A percentile compares a stretch with the other conserved stretches of the same genome.
phyloP scores from a whole-genome alignment of 192 early-diverging fungal genomes.

The Chytriomyces confervae region DNA sequence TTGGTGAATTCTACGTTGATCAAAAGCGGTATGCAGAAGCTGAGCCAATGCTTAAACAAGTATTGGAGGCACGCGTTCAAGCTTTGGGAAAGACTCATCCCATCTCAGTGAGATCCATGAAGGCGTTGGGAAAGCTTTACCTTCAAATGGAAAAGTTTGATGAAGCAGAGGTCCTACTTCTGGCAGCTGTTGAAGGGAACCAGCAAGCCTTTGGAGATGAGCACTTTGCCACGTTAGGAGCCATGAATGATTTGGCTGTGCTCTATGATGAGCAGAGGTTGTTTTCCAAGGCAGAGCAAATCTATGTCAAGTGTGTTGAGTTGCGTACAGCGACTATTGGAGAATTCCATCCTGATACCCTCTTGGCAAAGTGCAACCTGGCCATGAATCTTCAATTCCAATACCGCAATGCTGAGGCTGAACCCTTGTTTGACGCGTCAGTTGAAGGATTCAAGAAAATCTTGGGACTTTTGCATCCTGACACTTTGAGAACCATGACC shows the following conservation, averaged over 20 bases:
- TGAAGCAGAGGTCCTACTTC: conserved; percentile 19
- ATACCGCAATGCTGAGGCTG: background rate
- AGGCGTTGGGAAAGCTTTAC: conserved; percentile 22
- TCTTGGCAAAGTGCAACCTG: background rate
- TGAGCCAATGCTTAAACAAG: conserved; percentile 1
- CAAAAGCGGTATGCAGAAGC: conserved; percentile 32
- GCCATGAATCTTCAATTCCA: background rate
- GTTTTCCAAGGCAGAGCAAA: conserved; percentile 20
- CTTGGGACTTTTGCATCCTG: background rate
- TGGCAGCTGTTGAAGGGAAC: conserved; percentile 23
- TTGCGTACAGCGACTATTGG: conserved; percentile 1
- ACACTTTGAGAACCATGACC: background rate
- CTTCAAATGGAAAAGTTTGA: conserved; percentile 6
- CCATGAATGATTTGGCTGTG: conserved; percentile 15
- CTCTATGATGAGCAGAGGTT: conserved; percentile 5
- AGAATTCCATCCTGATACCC: conserved; percentile 26
- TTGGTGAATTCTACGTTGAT: conserved; percentile 25
- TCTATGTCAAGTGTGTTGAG: conserved; percentile 29
- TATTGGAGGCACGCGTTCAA: background rate
- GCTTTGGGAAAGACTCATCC: conserved; percentile 27
- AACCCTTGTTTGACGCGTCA: background rate
- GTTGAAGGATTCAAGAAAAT: background rate
- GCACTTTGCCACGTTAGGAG: conserved; percentile 15
- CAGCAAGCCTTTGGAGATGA: conserved; percentile 17
- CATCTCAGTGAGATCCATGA: conserved; percentile 31